Evolutionary conservation across 2,329 filamentous ascomycete species (phyloP).

Genomic region (Fusarium papillatum): DNA sequence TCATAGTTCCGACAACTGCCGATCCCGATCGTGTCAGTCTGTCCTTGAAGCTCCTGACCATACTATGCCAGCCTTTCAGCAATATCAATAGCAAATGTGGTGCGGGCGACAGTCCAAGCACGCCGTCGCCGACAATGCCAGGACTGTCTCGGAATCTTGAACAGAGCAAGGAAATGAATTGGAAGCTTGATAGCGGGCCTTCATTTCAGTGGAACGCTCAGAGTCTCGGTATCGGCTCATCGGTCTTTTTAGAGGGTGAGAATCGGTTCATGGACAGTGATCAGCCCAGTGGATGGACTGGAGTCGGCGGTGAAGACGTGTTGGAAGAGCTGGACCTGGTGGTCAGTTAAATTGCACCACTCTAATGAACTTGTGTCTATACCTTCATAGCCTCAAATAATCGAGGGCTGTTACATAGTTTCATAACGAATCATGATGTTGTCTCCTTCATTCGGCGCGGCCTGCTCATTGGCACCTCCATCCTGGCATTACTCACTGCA

Average conservation of each 20-base stretch:
- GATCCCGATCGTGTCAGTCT: not conserved
- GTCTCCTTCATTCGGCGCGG: not conserved
- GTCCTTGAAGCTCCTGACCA: not conserved
- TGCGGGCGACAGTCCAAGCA: not conserved
- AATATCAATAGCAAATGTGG: not conserved
- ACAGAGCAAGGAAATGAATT: not conserved
- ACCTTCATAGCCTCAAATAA: not conserved
- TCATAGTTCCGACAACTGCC: not conserved
- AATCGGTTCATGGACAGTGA: not conserved
- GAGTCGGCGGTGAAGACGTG: not conserved
- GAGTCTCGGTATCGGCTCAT: not conserved
- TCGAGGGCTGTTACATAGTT: not conserved
- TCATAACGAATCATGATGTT: not conserved
- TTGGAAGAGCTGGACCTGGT: not conserved
- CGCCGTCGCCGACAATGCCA: not conserved
- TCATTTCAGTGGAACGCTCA: not conserved
- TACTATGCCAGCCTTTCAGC: not conserved
- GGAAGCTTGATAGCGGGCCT: not conserved
- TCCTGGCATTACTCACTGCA: not conserved
- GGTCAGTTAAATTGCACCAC: not conserved
- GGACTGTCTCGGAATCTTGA: not conserved
- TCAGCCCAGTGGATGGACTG: not conserved
- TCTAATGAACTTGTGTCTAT: not conserved
- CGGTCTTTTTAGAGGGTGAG: not conserved
- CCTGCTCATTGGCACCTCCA: not conserved